Evolutionary conservation across 495 filamentous ascomycete species (phyloP).

Genomic region (Aspergillus affinis): DNA sequence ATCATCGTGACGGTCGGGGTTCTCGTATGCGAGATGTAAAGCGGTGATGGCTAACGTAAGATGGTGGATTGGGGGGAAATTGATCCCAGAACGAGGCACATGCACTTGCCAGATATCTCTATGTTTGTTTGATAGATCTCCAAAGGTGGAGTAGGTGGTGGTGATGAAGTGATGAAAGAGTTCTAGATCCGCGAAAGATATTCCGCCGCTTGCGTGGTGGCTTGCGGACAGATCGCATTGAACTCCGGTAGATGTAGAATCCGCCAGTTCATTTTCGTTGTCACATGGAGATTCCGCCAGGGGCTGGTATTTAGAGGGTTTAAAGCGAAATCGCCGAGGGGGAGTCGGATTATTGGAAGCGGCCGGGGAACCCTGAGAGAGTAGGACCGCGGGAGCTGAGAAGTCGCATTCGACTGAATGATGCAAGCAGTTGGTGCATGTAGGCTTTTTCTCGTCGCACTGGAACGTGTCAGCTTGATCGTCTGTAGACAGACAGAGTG

Average conservation of each 20-base stretch:
- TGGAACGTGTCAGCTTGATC: slow-evolving; percentile 16
- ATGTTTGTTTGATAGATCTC: slow-evolving; percentile 8
- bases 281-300: background rate
- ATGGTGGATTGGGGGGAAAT: slow-evolving; percentile 46
- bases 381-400: slow-evolving; percentile 1
- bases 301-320: slow-evolving; percentile 23
- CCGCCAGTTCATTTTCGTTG: background rate
- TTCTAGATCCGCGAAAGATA: slow-evolving; percentile 29
- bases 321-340: slow-evolving; percentile 21
- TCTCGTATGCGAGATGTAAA: slow-evolving; percentile 40
- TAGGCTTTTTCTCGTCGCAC: slow-evolving; percentile 42
- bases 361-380: slow-evolving; percentile 4
- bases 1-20: slow-evolving; percentile 26
- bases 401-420: slow-evolving; percentile 39
- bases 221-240: slow-evolving; percentile 18
- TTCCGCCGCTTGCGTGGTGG: slow-evolving; percentile 7
- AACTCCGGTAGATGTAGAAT: slow-evolving; percentile 7
- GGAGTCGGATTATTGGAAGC: background rate
- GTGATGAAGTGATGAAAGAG: slow-evolving; percentile 26
- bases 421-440: slow-evolving; percentile 32
- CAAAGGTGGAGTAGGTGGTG: slow-evolving; percentile 18
- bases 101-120: slow-evolving; percentile 37
- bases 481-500: background rate
- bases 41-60: slow-evolving; percentile 46
- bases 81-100: slow-evolving; percentile 41